These are phyloP conservation scores for Fusarium sulawesiense DNA, from an alignment of 2,329 filamentous ascomycete species.

Conservation along the genomic window DNA sequence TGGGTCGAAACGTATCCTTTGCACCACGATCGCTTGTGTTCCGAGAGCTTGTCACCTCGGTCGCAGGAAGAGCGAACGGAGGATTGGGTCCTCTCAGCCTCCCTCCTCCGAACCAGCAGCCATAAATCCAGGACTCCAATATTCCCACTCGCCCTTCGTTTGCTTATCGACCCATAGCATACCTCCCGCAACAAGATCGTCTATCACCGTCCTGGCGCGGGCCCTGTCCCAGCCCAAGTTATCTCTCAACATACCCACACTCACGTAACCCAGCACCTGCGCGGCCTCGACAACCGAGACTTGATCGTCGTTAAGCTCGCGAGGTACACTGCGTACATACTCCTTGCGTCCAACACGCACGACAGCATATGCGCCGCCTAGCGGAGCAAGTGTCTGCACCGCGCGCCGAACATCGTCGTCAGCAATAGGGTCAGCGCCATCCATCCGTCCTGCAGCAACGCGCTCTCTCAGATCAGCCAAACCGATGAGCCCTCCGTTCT, in stretches of 20 bases:
- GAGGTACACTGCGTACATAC: constrained; percentile 92
- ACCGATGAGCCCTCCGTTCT: constrained; percentile 93
- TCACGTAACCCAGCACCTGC: constrained; percentile 90
- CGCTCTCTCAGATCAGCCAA: constrained; percentile 82
- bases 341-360: constrained; percentile 84
- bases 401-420: constrained; percentile 95
- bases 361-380: constrained; percentile 89
- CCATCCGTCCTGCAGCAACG: constrained; percentile 77
- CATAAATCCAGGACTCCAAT: constrained; percentile 89
- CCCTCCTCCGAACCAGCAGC: constrained; percentile 42
- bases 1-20: neutral
- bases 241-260: constrained; percentile 84
- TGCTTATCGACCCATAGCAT: constrained; percentile 96
- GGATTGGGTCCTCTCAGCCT: constrained; percentile 16
- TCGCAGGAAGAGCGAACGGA: neutral
- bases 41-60: neutral
- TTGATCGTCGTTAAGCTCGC: constrained; percentile 95
- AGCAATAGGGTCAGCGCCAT: constrained; percentile 82
- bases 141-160: constrained; percentile 82
- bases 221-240: constrained; percentile 89
- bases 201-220: constrained; percentile 87
- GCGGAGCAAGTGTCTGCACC: constrained; percentile 85
- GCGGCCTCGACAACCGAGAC: constrained; percentile 91
- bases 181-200: constrained; percentile 88
- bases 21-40: neutral